Evolutionary conservation across 2,329 filamentous ascomycete genomes (phyloP).

Genomic region (Pseudocercospora musae): DNA sequence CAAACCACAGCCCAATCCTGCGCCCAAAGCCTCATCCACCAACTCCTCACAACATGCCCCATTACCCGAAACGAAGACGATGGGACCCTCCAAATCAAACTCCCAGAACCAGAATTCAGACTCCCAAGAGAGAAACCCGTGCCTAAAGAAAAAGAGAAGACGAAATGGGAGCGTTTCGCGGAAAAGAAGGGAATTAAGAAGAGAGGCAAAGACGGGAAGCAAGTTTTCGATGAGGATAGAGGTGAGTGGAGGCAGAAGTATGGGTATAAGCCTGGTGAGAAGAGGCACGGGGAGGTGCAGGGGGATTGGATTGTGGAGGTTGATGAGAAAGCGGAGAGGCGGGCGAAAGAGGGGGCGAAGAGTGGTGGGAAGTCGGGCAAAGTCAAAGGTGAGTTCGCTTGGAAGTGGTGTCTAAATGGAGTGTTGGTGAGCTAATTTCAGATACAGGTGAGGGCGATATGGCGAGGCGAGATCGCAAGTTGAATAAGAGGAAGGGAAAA

Average conservation of each 20-base stretch:
- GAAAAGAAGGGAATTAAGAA: constrained; percentile 94
- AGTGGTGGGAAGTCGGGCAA: constrained; percentile 15
- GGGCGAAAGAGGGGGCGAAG: constrained; percentile 52
- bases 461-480: constrained; percentile 20
- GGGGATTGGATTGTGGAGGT: constrained; percentile 87
- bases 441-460: constrained; percentile 14
- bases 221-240: constrained; percentile 77
- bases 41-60: constrained; percentile 84
- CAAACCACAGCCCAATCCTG: constrained; percentile 77
- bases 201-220: constrained; percentile 77
- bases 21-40: constrained; percentile 88
- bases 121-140: constrained; percentile 91
- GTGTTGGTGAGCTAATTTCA: neutral
- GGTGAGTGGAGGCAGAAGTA: constrained; percentile 92
- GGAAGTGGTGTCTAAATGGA: no score
- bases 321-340: constrained; percentile 60
- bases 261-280: constrained; percentile 81
- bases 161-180: constrained; percentile 95
- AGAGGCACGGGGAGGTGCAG: constrained; percentile 71
- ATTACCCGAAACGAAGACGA: constrained; percentile 66
- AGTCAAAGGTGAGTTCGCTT: constrained; percentile 12
- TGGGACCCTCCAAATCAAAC: constrained; percentile 65
- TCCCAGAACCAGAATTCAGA: constrained; percentile 66
- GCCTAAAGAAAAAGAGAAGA: constrained; percentile 74
- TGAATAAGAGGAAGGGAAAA: constrained; percentile 22